These are phyloP conservation scores for Penicillium sp. DNA, from an alignment of 2,329 filamentous ascomycete species.

Conservation along the genomic window DNA sequence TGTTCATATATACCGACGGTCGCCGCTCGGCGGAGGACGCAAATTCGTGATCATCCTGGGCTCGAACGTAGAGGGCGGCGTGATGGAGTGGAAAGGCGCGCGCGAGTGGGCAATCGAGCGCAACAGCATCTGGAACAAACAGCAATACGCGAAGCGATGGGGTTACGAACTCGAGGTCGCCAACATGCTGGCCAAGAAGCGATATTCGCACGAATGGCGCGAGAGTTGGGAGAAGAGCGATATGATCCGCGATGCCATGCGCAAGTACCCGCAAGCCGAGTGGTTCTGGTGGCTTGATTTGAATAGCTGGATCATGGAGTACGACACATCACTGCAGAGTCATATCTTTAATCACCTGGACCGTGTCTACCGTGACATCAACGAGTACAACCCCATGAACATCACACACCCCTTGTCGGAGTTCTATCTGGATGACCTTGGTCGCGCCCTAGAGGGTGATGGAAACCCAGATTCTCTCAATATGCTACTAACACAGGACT, in stretches of 20 bases:
- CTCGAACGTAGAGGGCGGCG: constrained; percentile 90
- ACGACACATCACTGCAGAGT: constrained; percentile 77
- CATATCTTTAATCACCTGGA: constrained; percentile 83
- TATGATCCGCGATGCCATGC: constrained; percentile 78
- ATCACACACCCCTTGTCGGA: constrained; percentile 76
- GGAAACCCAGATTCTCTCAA: constrained; percentile 74
- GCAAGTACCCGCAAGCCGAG: constrained; percentile 91
- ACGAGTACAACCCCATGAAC: constrained; percentile 90
- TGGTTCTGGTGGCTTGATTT: constrained; percentile 99
- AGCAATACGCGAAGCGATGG: constrained; percentile 79
- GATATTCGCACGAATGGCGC: constrained; percentile 97
- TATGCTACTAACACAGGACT: constrained; percentile 86
- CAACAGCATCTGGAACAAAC: constrained; percentile 93
- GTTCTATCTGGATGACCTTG: constrained; percentile 69
- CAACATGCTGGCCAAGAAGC: constrained; percentile 98
- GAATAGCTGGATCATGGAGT: constrained; percentile 98
- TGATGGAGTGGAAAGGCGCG: constrained; percentile 98
- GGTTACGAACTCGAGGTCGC: constrained; percentile 94
- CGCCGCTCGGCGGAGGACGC: constrained; percentile 72
- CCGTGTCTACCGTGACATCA: constrained; percentile 89
- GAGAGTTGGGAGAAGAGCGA: constrained; percentile 99
- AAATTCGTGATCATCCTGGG: constrained; percentile 92
- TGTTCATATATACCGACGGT: constrained; percentile 62
- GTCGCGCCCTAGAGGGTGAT: constrained; percentile 71
- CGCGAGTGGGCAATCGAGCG: constrained; percentile 97